Conservation (phyloP, 2,329 filamentous ascomycete species). For the Fusarium sp. region DNA sequence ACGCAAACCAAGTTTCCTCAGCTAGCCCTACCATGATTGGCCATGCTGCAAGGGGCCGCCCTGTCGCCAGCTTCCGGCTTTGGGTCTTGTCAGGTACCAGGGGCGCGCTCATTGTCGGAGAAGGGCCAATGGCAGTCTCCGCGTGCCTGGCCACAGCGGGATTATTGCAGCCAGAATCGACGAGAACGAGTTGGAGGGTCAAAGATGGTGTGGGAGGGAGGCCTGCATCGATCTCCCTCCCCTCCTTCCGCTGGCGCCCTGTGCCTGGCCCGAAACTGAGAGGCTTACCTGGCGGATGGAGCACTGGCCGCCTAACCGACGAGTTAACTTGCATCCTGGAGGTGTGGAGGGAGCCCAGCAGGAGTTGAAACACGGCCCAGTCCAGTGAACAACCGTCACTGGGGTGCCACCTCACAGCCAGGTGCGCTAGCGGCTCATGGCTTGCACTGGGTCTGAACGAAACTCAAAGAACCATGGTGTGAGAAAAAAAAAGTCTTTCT, state of each 20-base stretch:
- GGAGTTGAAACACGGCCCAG: conserved; percentile 36
- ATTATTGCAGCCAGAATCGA: conserved; percentile 15
- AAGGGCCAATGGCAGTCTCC: conserved; percentile 41
- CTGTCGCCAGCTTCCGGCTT: conserved; percentile 36
- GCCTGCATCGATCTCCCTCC: conserved; percentile 20
- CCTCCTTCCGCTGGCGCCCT: conserved; percentile 23
- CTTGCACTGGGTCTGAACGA: conserved; percentile 25
- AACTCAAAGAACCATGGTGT: conserved; percentile 15
- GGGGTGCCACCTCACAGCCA: conserved; percentile 29
- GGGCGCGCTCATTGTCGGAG: conserved; percentile 11
- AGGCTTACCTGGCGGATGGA: conserved; percentile 20
- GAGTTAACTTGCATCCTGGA: conserved; percentile 29
- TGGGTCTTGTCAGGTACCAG: conserved; percentile 42
- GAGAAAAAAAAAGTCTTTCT: conserved; percentile 26
- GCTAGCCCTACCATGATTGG: conserved; percentile 32
- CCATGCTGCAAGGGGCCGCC: conserved; percentile 37
- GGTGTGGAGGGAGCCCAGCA: conserved; percentile 29
- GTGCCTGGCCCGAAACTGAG: conserved; percentile 31
- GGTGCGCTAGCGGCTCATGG: conserved; percentile 23
- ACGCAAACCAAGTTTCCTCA: conserved; percentile 29
- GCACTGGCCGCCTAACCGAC: conserved; percentile 9
- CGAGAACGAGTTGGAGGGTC: conserved; percentile 10
- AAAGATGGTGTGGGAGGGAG: conserved; percentile 12
- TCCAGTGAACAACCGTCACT: conserved; percentile 18
- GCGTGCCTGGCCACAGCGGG: conserved; percentile 25